phyloP scores from a whole-genome alignment of 345 rosid genomes.

The Hibiscus tridactylites region DNA sequence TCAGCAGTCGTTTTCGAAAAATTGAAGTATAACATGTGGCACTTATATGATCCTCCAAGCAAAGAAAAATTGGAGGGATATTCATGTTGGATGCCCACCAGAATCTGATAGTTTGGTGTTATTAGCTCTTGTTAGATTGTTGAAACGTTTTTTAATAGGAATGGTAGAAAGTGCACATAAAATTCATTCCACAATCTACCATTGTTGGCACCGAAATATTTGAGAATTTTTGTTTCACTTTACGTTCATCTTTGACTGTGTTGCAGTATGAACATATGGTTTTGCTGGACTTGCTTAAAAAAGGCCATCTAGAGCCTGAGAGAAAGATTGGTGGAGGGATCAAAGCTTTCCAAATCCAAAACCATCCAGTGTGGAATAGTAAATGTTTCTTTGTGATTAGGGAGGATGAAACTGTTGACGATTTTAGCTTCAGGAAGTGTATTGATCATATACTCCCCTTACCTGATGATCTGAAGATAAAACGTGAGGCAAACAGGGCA shows the following conservation, averaged over 20 bases:
- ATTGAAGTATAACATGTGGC: no score
- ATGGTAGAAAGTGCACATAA: not conserved
- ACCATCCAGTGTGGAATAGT: constrained; percentile 71
- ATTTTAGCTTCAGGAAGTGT: constrained; percentile 97
- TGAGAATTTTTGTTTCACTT: not conserved
- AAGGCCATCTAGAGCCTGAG: constrained; percentile 74
- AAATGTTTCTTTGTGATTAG: constrained; percentile 75
- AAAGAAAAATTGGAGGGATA: not conserved
- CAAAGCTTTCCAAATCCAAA: constrained; percentile 59
- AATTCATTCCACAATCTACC: not conserved
- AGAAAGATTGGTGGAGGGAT: constrained; percentile 74
- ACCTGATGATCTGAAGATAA: constrained; percentile 73
- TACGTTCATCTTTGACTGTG: not conserved
- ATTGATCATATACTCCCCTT: constrained; percentile 78
- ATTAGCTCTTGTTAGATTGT: not conserved
- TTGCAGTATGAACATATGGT: constrained; percentile 75
- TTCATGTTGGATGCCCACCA: not conserved
- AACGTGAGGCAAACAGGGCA: constrained; percentile 30
- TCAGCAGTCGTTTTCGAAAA: no score
- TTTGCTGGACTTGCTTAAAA: constrained; percentile 64
- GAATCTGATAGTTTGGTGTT: not conserved
- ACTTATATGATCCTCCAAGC: no score
- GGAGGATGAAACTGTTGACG: constrained; percentile 63
- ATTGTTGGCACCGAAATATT: not conserved
- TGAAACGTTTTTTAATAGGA: not conserved